phyloP scores from a whole-genome alignment of 805 yeast genomes.

The Saccharomycopsis malanga region DNA sequence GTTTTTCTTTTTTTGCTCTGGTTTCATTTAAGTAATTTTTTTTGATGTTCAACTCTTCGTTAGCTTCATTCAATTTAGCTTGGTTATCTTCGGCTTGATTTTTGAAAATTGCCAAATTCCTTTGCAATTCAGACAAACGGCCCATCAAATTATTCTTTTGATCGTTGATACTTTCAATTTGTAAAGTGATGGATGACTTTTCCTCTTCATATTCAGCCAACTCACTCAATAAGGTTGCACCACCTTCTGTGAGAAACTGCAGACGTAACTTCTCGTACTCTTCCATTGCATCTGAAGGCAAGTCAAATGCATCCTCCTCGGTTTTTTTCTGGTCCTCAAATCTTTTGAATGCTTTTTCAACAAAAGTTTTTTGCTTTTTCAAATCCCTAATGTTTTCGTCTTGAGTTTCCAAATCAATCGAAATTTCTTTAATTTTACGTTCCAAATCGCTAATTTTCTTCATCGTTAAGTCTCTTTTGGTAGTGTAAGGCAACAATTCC shows the following conservation, averaged over 20 bases:
- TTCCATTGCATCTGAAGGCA: conserved; percentile 44
- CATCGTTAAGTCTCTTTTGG: conserved; percentile 43
- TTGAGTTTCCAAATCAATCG: conserved; percentile 49
- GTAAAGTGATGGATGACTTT: conserved; percentile 36
- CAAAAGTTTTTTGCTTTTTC: conserved; percentile 41
- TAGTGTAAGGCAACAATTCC: conserved; percentile 53
- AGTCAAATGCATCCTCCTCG: conserved; percentile 29
- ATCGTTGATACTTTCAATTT: conserved; percentile 32
- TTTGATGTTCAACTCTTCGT: conserved; percentile 34
- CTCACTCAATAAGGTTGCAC: conserved; percentile 47
- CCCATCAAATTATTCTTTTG: conserved; percentile 32
- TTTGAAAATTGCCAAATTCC: conserved; percentile 34
- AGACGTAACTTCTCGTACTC: conserved; percentile 57
- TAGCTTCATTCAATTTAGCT: conserved; percentile 21
- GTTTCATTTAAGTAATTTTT: conserved; percentile 35
- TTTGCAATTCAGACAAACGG: conserved; percentile 30
- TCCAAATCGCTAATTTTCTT: conserved; percentile 42
- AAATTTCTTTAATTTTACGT: conserved; percentile 43
- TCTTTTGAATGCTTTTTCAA: conserved; percentile 33
- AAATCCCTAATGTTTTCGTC: conserved; percentile 34
- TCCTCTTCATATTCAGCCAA: conserved; percentile 37
- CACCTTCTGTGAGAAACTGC: conserved; percentile 49
- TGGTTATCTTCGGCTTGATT: conserved; percentile 31
- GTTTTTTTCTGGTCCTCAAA: conserved; percentile 33
- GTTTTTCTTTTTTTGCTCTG: conserved; percentile 35